Evolutionary conservation across 2,329 filamentous ascomycete genomes (phyloP), one percentile per base, ranked within the genome.

Genomic region (Penicillium frequentans): DNA sequence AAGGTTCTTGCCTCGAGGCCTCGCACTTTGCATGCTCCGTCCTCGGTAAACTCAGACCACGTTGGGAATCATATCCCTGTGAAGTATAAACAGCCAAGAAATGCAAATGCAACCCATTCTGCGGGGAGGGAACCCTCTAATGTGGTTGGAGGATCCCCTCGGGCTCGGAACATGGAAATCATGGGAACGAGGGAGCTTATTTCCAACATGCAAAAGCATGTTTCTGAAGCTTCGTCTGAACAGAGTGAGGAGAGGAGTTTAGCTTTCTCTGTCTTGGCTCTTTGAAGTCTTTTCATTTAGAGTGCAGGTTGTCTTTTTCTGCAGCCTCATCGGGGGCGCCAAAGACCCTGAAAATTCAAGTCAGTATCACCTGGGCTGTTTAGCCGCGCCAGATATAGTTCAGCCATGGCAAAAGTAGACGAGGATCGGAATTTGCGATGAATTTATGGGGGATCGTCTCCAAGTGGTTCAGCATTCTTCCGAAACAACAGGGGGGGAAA

Each of bases 161-260:
- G 46, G 29, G 26, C 26, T 26, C 13, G 29, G 26, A 48, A 31
- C 31, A 49, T n/a, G 19, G 48, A 49, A 37, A 49, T 33, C 29
- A 9, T 21, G 10, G 16, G 19, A 35, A 14, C 13, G n/a, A 21
- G 16, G n/a, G 45, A 31, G 45, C 45, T 27, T 47, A 74, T 46
- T 8, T 6, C 16, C 16, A 27, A 19, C n/a, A 10, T 37, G 33
- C 16, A 37, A n/a, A 8, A 8, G 26, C 26, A 26, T 37, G 33
- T 37, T 37, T 37, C 16, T 37, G 7, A 37, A 37, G 33, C 33
- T n/a, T n/a, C 16, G n/a, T 1, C 14, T 37, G 11, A 26, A 26
- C 0, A 26, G 26, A 26, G 7, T 21, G 23, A 19, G 42, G 35
- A n/a, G 33, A 29, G 16, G 49, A 4, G 5, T 39, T 43, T n/a